Evolutionary conservation across 768 basidiomycete species (phyloP), one percentile per base, ranked within the genome.

Genomic region (Atractiella rhizophila): DNA sequence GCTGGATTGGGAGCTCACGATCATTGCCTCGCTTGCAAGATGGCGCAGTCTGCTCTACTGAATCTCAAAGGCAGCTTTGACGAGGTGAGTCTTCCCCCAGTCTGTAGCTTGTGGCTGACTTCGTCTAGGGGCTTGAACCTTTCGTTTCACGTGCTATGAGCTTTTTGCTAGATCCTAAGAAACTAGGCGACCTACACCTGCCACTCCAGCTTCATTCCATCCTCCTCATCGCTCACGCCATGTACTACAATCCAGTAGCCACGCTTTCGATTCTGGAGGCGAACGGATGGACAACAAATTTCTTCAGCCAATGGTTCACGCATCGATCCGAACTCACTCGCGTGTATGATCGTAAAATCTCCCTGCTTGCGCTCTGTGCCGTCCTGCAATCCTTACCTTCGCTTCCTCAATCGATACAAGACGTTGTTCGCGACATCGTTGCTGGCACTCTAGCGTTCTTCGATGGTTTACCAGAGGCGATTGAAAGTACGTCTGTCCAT

Each of bases 281-380:
- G 25, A 59, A 64, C 51, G 72, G 71, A n/a, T 62, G 65, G 28
- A 67, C 75, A 0, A 70, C 74, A 28, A 53, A 58, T n/a, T 81
- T 86, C 65, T 82, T 86, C 54, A 70, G 79, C 54, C 67, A 63
- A 48, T 86, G 81, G 81, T 83, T 85, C 55, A 71, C 71, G 43
- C 54, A 48, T 28, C 62, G 66, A 13, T 18, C 26, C 29, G 60
- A 60, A 37, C 66, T 83, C 27, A 77, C 79, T 11, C 70, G 81
- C 16, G 80, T 88, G 32, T 81, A 88, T 54, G 81, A 86, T 60
- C 82, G 83, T 67, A 81, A 76, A 59, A 62, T 86, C 43, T 70
- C 68, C 49, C 69, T 85, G 42, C 56, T 78, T 43, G 71, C 81
- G 9, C 57, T 86, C 42, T 77, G 73, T 47, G 70, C 72, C 33